Evolutionary conservation across 1,139 yeast species (phyloP), one percentile per base, ranked within the genome.

Genomic region (Meyerozyma athensensis): DNA sequence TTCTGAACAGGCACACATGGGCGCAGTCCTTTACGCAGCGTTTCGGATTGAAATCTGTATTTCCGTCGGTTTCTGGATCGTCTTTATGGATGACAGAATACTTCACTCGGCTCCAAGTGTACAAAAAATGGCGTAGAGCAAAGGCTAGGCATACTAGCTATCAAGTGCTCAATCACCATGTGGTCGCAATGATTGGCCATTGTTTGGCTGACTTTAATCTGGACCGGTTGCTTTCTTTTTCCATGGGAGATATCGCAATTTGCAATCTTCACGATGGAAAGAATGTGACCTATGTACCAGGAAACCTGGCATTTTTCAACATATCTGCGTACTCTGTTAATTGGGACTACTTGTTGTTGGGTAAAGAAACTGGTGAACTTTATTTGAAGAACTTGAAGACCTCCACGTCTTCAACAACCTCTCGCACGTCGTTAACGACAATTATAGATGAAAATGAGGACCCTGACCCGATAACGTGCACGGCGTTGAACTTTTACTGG

Each of bases 1-100:
- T 80, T 4, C 68, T 69, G 42, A 81, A 81, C 51, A 74, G 74
- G 43, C 72, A 71, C 36, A 68, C 81, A 5, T 82, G 90, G 90
- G 69, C 70, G 49, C 69, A 68, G 38, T 67, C 82, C 16, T 80
- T 82, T 48, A 57, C 61, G 19, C 50, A 65, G 19, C 66, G 65
- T 38, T 74, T 74, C 45, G 66, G 72, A 3, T 68, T 59, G 3
- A 48, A 72, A 0, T 48, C 52, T 2, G 41, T 49, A 10, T 82
- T 83, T 52, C 79, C 87, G 3, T 71, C 83, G 1, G 59, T 76
- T n/a, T 65, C 83, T 0, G 62, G 72, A 21, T 72, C 82, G 0
- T 48, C 47, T n/a, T 58, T 59, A 34, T 82, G 80, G 74, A 68
- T 77, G 48, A 60, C 61, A 22, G 92, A 83, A 54, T 70, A 78